Base-by-base conservation (phyloP, 1,139 yeast species). In the Taiozyma sp. region DNA sequence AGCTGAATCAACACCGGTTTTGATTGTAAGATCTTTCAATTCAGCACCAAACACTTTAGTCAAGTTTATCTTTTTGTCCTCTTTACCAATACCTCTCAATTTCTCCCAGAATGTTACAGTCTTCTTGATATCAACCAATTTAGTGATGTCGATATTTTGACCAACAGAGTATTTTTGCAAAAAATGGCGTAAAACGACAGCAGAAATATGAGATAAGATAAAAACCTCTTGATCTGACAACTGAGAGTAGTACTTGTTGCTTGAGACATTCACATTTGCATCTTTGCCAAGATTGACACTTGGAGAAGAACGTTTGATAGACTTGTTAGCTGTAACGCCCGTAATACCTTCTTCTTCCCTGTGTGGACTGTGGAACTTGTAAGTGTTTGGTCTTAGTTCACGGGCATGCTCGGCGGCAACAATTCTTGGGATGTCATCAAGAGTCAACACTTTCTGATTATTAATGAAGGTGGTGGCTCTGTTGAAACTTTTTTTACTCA, bases 371-470 rank as follows among this genome's bases (percentile, higher is more conserved):
- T 84, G 91, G 65, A 83, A 92, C 57, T 83, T 80, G 70, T 83
- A 88, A 0, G 96, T 93, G 66, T 87, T 87, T 7, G 96, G 96
- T 53, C 96, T 79, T 63, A 89, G 86, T 57, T 90, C 97, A 57
- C 97, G 77, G 0, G 98, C 97, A 68, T 92, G 97, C 63, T 93
- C 98, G 8, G 97, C 96, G 3, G 97, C 96, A 13, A 93, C 98
- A 64, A 93, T 92, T 59, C 98, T 78, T 8, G 98, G 97, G 60
- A 93, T 93, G 70, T 93, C 99, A 68, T 93, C 99, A 62, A 93
- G 77, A 0, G 97, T 92, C 51, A 93, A 78, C 1, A 96, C 85
- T 60, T 88, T 88, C 60, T 92, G 96, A 64, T 84, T 88, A 63
- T 86, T 83, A 27, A 62, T 61, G 43, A 61, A 59, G 38, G 48